phyloP scores from a whole-genome alignment of 305 asterid genomes.

The Caryopteris hybrid region DNA sequence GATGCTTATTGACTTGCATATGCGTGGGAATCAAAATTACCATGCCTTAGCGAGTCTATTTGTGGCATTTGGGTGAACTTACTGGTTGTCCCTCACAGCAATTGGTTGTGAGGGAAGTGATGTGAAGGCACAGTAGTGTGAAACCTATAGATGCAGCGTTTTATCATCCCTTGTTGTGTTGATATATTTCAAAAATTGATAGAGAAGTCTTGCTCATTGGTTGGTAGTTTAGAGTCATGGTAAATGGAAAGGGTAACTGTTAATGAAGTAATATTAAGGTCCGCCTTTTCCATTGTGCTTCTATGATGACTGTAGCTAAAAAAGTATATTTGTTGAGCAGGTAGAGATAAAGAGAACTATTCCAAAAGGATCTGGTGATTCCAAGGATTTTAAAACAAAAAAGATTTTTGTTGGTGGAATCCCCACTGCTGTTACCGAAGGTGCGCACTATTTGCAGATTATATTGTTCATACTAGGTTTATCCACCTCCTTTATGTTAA shows the following conservation, averaged over 20 bases:
- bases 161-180: not conserved
- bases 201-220: not conserved
- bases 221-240: not conserved
- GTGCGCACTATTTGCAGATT: slow-evolving; percentile 22
- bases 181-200: not conserved
- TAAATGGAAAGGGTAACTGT: not conserved
- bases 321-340: slow-evolving; percentile 26
- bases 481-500: not conserved
- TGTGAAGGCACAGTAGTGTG: too few species aligned
- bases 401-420: slow-evolving; percentile 92
- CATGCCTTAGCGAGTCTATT: not conserved
- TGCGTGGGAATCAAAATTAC: not conserved
- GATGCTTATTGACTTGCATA: not conserved
- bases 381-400: slow-evolving; percentile 82
- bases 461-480: not conserved
- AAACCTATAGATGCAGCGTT: not conserved
- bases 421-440: slow-evolving; percentile 77
- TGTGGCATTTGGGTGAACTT: not conserved
- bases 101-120: not conserved
- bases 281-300: not conserved
- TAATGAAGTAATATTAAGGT: not conserved
- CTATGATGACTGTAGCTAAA: not conserved
- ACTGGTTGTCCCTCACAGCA: not conserved
- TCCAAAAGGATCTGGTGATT: slow-evolving; percentile 84
- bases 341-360: slow-evolving; percentile 96